Conservation (phyloP, 768 basidiomycete species). For the Aureoboletus auriporus region DNA sequence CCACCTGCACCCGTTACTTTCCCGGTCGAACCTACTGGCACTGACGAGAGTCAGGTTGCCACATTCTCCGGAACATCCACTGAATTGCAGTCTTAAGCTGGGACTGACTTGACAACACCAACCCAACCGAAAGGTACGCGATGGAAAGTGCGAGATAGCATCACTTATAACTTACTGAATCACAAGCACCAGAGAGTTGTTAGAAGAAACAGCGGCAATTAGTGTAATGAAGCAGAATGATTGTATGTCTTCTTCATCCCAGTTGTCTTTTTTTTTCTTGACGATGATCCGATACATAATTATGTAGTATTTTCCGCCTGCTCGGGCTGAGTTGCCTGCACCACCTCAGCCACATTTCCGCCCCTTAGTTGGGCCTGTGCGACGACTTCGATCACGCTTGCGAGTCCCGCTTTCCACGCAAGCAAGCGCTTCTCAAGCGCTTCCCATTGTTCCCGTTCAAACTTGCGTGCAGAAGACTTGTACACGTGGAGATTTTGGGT, state of each 20-base stretch:
- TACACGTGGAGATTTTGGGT: constrained; percentile 68
- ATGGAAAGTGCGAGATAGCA: too few relatives aligned
- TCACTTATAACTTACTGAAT: too few relatives aligned
- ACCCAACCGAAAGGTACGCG: too few relatives aligned
- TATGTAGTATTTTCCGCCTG: constrained; percentile 22
- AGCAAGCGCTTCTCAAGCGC: constrained; percentile 66
- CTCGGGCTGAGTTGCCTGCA: constrained; percentile 21
- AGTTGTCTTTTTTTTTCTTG: not conserved
- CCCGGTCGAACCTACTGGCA: too few relatives aligned
- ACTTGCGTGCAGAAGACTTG: constrained; percentile 70
- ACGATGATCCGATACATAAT: constrained; percentile 2
- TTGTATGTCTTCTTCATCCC: not conserved
- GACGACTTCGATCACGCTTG: constrained; percentile 68
- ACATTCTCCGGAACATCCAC: too few relatives aligned
- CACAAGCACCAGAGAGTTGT: too few relatives aligned
- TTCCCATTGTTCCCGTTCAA: constrained; percentile 79
- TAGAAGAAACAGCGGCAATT: too few relatives aligned
- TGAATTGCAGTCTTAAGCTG: too few relatives aligned
- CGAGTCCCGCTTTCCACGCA: constrained; percentile 75
- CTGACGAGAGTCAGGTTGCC: too few relatives aligned
- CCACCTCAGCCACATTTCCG: constrained; percentile 14
- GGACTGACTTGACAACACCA: too few relatives aligned
- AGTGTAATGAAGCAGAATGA: not conserved
- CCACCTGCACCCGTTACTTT: too few relatives aligned
- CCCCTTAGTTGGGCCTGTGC: constrained; percentile 46